phyloP scores from a whole-genome alignment of 2,329 filamentous ascomycete species.

The Nigrograna mackinnonii region DNA sequence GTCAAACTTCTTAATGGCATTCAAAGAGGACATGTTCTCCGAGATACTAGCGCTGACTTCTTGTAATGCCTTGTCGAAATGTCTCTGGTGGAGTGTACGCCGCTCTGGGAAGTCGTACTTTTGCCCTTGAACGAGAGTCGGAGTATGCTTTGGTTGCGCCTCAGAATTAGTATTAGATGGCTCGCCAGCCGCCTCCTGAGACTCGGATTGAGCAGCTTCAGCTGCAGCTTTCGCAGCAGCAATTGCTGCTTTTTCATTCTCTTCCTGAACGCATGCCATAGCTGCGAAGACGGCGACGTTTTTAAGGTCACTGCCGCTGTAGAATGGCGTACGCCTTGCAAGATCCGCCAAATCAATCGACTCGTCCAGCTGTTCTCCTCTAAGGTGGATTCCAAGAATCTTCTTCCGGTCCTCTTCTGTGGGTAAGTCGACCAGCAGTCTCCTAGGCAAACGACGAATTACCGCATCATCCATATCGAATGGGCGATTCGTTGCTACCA shows the following conservation, averaged over 20 bases:
- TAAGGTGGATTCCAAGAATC: constrained; percentile 73
- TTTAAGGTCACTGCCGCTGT: constrained; percentile 83
- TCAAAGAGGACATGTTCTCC: constrained; percentile 87
- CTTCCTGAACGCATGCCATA: constrained; percentile 77
- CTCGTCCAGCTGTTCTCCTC: constrained; percentile 65
- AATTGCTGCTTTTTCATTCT: constrained; percentile 53
- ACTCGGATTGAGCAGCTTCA: constrained; percentile 40
- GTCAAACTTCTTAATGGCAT: constrained; percentile 91
- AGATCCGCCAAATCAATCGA: constrained; percentile 65
- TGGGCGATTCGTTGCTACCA: constrained; percentile 95
- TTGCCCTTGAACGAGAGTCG: constrained; percentile 30
- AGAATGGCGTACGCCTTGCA: constrained; percentile 71
- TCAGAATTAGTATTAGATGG: background rate
- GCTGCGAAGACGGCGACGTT: constrained; percentile 81
- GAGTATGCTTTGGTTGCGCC: background rate
- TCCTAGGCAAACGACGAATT: constrained; percentile 72
- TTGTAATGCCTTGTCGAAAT: constrained; percentile 83
- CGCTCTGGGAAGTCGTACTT: constrained; percentile 68
- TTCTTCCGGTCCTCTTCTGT: constrained; percentile 66
- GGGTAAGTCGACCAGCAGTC: constrained; percentile 74
- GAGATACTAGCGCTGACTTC: constrained; percentile 92
- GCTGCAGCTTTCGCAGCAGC: constrained; percentile 23
- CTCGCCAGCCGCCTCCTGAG: background rate
- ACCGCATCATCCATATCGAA: constrained; percentile 93
- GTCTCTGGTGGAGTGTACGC: constrained; percentile 65